A percentile compares a stretch with the other conserved stretches of the same genome.
These are phyloP conservation scores for Grifola frondosa DNA, from an alignment of 1,284 basidiomycete genomes.

Conservation along the genomic window DNA sequence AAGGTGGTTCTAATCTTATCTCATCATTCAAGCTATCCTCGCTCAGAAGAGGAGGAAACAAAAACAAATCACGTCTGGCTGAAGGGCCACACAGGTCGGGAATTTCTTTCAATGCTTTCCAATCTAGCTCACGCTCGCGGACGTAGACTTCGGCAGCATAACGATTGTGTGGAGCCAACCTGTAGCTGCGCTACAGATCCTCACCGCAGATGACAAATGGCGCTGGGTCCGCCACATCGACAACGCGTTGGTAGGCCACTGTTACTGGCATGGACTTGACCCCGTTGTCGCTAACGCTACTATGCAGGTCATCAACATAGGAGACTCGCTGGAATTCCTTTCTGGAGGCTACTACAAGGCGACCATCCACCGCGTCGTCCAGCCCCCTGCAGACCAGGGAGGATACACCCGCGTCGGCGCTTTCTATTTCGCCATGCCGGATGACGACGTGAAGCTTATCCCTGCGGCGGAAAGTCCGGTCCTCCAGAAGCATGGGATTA, in stretches of 20 bases:
- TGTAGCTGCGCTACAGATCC: conserved; percentile 55
- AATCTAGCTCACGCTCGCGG: background rate
- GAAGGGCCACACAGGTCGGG: conserved; percentile 52
- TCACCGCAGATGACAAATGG: conserved; percentile 50
- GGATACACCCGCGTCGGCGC: conserved; percentile 46
- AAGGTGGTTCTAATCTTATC: background rate
- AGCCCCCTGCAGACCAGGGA: conserved; percentile 48
- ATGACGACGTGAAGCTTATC: conserved; percentile 32
- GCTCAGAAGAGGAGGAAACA: conserved; percentile 44
- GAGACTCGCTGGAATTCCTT: conserved; percentile 57
- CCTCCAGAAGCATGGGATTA: conserved; percentile 35
- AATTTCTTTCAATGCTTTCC: background rate
- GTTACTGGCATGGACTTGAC: background rate
- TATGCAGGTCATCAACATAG: conserved; percentile 51
- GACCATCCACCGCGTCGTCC: conserved; percentile 38
- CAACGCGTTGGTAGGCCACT: conserved; percentile 48
- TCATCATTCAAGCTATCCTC: conserved; percentile 27
- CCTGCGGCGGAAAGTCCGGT: conserved; percentile 42
- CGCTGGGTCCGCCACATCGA: conserved; percentile 59
- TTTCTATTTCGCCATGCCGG: conserved; percentile 44
- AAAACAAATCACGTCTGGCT: conserved; percentile 57
- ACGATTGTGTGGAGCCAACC: conserved; percentile 61
- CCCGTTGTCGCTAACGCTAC: background rate
- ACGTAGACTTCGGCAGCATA: conserved; percentile 51
- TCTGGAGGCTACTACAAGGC: conserved; percentile 48